Percentiles rank a stretch among this genome's conserved stretches.
phyloP scores from a whole-genome alignment of 106 monocot genomes.

The Amphibolis antarctica region DNA sequence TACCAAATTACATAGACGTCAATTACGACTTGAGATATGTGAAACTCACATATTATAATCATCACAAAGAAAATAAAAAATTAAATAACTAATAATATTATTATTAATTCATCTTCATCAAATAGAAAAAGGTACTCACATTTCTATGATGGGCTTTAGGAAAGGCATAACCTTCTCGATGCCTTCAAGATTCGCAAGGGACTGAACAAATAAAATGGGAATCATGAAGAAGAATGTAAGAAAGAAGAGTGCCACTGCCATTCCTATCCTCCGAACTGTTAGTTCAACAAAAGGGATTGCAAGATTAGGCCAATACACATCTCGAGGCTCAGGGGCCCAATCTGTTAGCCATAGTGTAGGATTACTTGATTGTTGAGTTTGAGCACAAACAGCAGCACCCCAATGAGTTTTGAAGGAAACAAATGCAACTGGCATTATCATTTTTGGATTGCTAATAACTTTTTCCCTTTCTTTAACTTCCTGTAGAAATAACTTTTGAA shows the following conservation, averaged over 20 bases:
- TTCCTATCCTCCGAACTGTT: slow-evolving; percentile 55
- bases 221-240: slow-evolving; percentile 90
- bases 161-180: slow-evolving; percentile 63
- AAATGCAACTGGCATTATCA: slow-evolving; percentile 79
- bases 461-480: slow-evolving; percentile 57
- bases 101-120: no score
- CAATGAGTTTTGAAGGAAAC: slow-evolving; percentile 73
- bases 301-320: slow-evolving; percentile 88
- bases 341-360: slow-evolving; percentile 89
- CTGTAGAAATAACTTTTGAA: slow-evolving; percentile 21
- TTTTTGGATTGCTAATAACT: slow-evolving; percentile 39
- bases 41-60: no score
- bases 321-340: slow-evolving; percentile 95
- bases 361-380: slow-evolving; percentile 86
- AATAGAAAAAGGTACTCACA: slow-evolving; percentile 29
- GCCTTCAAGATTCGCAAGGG: slow-evolving; percentile 77
- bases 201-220: slow-evolving; percentile 85
- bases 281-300: slow-evolving; percentile 72
- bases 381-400: slow-evolving; percentile 94
- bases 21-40: no score
- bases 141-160: slow-evolving; percentile 59
- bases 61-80: no score
- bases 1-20: no score
- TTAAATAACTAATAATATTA: no score
- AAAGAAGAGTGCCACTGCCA: slow-evolving; percentile 63